Percentiles rank a stretch among this genome's conserved stretches.
These are phyloP conservation scores for Fusarium temperatum DNA, from an alignment of 2,329 filamentous ascomycete genomes.

Conservation along the genomic window DNA sequence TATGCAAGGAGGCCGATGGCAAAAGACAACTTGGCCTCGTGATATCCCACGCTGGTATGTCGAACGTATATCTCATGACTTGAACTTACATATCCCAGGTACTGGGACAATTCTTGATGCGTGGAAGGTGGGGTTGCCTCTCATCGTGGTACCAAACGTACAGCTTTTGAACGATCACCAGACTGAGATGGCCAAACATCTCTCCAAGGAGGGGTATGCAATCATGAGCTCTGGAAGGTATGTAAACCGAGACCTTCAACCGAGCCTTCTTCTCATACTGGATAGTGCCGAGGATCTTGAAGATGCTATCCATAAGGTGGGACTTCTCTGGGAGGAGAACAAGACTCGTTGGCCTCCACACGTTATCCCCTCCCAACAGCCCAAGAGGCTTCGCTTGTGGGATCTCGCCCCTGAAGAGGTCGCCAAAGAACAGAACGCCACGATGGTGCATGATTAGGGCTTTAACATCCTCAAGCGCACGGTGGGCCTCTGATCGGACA, in stretches of 20 bases:
- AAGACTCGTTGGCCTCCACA: slow-evolving; percentile 49
- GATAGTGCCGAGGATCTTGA: slow-evolving; percentile 46
- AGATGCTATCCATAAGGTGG: slow-evolving; percentile 50
- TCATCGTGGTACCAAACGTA: slow-evolving; percentile 92
- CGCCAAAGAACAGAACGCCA: slow-evolving; percentile 48
- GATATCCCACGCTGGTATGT: slow-evolving; percentile 85
- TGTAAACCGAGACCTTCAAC: slow-evolving; percentile 32
- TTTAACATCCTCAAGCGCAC: slow-evolving; percentile 11
- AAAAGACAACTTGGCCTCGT: slow-evolving; percentile 72
- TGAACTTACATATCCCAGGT: slow-evolving; percentile 60
- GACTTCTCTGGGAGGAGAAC: slow-evolving; percentile 49
- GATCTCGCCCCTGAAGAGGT: slow-evolving; percentile 47
- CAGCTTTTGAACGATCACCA: slow-evolving; percentile 90
- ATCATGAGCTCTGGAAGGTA: slow-evolving; percentile 76
- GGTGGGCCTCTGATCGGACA: not conserved
- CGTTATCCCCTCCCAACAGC: slow-evolving; percentile 26
- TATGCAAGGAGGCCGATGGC: slow-evolving; percentile 58
- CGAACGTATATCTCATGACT: not conserved
- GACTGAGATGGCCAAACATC: slow-evolving; percentile 80
- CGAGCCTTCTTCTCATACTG: not conserved
- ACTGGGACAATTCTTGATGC: slow-evolving; percentile 90
- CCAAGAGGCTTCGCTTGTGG: slow-evolving; percentile 46
- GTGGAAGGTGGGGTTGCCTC: slow-evolving; percentile 74
- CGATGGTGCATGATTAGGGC: slow-evolving; percentile 53
- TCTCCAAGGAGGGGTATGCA: slow-evolving; percentile 79